Conservation (phyloP, 2,329 filamentous ascomycete genomes). For the Tolypocladium paradoxum region DNA sequence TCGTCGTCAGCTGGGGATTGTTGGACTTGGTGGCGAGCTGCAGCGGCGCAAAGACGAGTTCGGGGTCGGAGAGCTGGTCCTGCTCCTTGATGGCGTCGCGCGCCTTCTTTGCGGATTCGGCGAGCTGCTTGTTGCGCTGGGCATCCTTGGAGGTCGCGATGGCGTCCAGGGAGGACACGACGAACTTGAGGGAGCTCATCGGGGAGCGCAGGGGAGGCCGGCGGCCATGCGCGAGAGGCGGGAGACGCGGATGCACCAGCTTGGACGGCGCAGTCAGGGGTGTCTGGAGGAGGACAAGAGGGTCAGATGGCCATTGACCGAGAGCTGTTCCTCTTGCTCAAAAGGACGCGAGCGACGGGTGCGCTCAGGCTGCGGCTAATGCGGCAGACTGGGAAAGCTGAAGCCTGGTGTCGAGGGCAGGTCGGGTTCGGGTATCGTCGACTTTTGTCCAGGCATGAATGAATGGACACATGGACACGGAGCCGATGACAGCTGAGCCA, state of each 20-base stretch:
- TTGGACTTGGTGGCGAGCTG: slow-evolving; percentile 81
- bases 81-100: slow-evolving; percentile 77
- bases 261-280: neutral
- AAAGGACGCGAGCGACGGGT: neutral
- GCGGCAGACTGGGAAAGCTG: neutral
- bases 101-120: slow-evolving; percentile 71
- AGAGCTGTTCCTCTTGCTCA: neutral
- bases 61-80: slow-evolving; percentile 76
- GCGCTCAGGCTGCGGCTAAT: neutral
- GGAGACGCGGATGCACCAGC: neutral
- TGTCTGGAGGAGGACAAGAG: neutral
- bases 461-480: neutral
- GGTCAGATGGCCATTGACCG: neutral
- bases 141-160: slow-evolving; percentile 90
- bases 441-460: neutral
- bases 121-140: slow-evolving; percentile 72
- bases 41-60: slow-evolving; percentile 82
- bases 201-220: slow-evolving; percentile 38
- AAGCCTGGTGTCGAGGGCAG: neutral
- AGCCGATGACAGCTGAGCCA: neutral
- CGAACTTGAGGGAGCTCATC: slow-evolving; percentile 92
- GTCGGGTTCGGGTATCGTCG: neutral
- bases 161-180: slow-evolving; percentile 83
- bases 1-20: slow-evolving; percentile 77
- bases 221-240: slow-evolving; percentile 32